Evolutionary conservation across 164 flowering plant species (phyloP).

Genomic region (Berberis vulgaris): DNA sequence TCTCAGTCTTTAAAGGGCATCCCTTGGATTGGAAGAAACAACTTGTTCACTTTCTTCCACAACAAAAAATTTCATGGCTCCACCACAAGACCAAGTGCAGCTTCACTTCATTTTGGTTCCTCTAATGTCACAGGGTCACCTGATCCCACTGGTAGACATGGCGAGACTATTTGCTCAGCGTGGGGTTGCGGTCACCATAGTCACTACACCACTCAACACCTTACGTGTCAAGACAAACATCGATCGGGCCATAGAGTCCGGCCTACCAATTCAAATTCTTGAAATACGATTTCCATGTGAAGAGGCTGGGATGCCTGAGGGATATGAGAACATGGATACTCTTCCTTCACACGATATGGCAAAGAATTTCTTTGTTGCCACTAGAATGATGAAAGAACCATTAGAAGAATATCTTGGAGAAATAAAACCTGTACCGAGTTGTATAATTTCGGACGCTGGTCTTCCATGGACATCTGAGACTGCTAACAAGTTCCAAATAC

Average conservation of each 20-base stretch:
- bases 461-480: constrained; percentile 28
- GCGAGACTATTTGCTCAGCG: neutral
- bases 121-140: neutral
- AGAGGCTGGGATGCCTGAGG: constrained; percentile 40
- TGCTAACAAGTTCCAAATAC: constrained; percentile 28
- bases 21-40: too few relatives aligned
- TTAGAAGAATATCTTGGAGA: constrained; percentile 18
- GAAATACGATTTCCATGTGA: neutral
- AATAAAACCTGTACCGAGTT: constrained; percentile 22
- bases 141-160: too few relatives aligned
- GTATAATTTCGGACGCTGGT: constrained; percentile 33
- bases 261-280: neutral
- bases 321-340: constrained; percentile 39
- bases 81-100: neutral
- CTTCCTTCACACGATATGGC: constrained; percentile 19
- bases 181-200: neutral
- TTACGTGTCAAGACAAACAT: neutral
- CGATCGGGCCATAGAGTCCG: neutral
- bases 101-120: neutral
- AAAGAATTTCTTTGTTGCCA: constrained; percentile 22
- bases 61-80: too few relatives aligned
- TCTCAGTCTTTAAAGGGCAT: too few relatives aligned
- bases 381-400: constrained; percentile 20
- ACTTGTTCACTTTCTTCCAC: too few relatives aligned
- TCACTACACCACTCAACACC: neutral